Conservation (phyloP, 306 rosid genomes). For the Prunus salicina region DNA sequence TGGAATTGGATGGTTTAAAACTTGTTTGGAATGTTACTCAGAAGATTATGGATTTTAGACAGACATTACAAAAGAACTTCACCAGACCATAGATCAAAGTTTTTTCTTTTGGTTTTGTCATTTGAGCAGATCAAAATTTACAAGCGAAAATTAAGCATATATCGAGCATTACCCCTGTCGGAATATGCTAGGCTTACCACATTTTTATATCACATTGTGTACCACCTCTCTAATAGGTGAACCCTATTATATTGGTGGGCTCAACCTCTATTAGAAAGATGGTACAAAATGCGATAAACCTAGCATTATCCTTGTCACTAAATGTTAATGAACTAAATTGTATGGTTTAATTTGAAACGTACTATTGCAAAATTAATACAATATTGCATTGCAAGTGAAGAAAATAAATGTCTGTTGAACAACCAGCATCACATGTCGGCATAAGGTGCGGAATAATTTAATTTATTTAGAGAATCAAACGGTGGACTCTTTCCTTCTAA, state of each 20-base stretch:
- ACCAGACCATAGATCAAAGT: background rate
- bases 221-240: no score
- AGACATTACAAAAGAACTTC: background rate
- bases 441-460: background rate
- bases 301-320: no score
- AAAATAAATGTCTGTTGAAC: background rate
- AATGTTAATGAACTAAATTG: no score
- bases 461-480: background rate
- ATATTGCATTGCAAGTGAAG: background rate
- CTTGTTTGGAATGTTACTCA: background rate
- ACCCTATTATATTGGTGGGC: accelerated
- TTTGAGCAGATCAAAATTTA: background rate
- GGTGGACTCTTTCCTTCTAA: background rate
- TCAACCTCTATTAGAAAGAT: accelerated
- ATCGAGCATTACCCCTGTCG: no score
- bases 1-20: background rate
- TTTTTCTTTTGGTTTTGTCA: background rate
- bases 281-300: no score
- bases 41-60: background rate
- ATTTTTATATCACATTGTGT: no score
- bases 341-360: no score
- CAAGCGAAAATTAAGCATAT: background rate
- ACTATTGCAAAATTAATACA: background rate
- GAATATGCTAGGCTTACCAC: accelerated
- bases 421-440: background rate